phyloP scores from a whole-genome alignment of 2,329 filamentous ascomycete genomes.

The Xylariaceae sp. region DNA sequence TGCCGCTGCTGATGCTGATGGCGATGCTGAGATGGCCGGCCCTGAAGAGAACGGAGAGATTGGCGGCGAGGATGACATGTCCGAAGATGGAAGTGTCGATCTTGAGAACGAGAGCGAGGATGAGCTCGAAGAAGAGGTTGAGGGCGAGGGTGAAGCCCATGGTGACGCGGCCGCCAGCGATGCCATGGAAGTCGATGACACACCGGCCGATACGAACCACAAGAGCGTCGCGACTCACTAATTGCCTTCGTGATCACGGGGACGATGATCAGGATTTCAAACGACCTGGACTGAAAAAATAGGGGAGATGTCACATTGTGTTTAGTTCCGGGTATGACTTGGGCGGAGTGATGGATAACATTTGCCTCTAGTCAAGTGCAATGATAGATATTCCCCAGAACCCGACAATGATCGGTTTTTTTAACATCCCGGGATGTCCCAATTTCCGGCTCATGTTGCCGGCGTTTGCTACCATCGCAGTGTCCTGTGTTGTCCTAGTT shows the following conservation, averaged over 20 bases:
- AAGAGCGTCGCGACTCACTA: constrained; percentile 28
- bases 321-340: constrained; percentile 12
- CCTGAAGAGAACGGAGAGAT: constrained; percentile 40
- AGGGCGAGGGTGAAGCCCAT: constrained; percentile 34
- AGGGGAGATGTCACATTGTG: constrained; percentile 1
- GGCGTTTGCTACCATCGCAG: not conserved
- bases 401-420: not conserved
- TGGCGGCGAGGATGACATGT: constrained; percentile 58
- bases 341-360: constrained; percentile 10
- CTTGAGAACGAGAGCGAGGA: constrained; percentile 65
- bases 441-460: not conserved
- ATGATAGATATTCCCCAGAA: constrained; percentile 16
- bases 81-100: constrained; percentile 65
- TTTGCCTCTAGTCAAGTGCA: constrained; percentile 10
- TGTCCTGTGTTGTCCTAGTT: not conserved
- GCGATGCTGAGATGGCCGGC: constrained; percentile 68
- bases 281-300: constrained; percentile 6
- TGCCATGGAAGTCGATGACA: constrained; percentile 40
- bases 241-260: not conserved
- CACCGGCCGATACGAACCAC: constrained; percentile 21
- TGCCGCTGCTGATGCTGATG: constrained; percentile 47
- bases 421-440: not conserved
- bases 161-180: constrained; percentile 34
- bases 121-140: constrained; percentile 57
- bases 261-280: constrained; percentile 19